Conservation (phyloP, 2,329 filamentous ascomycete genomes). For the Beauveria caledonica region DNA sequence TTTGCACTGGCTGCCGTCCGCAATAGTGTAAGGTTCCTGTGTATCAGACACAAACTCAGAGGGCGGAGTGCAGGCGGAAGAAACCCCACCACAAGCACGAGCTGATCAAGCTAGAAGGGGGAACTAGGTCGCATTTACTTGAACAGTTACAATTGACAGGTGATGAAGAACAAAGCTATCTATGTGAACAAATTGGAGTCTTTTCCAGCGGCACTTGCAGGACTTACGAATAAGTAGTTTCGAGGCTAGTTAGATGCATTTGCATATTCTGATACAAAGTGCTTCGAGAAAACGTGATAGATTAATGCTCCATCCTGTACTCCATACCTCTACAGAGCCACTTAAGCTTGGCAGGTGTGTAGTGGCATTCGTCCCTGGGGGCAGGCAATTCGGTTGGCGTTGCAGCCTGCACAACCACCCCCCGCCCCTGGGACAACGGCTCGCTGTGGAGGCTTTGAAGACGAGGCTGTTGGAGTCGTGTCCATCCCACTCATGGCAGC, state of each 20-base stretch:
- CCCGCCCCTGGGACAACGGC: neutral
- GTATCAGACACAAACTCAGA: neutral
- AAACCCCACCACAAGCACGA: neutral
- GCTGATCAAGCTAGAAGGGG: neutral
- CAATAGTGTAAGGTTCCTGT: too few relatives aligned
- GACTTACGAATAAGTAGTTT: too few relatives aligned
- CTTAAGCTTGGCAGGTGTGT: too few relatives aligned
- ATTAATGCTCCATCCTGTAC: neutral
- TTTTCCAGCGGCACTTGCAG: too few relatives aligned
- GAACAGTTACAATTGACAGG: too few relatives aligned
- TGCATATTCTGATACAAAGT: too few relatives aligned
- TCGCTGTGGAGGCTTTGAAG: neutral
- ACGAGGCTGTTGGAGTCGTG: slow-evolving; percentile 2
- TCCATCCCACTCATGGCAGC: neutral
- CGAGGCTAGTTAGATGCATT: too few relatives aligned
- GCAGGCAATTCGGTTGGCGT: neutral
- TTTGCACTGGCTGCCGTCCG: neutral
- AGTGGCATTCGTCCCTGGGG: neutral
- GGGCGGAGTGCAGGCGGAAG: neutral
- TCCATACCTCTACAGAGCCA: too few relatives aligned
- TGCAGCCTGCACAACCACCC: too few relatives aligned
- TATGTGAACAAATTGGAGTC: neutral
- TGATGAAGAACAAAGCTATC: neutral
- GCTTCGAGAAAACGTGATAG: too few relatives aligned
- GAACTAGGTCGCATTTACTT: neutral